These are phyloP conservation scores for Hypericum androsaemum DNA, from an alignment of 345 rosid species.

Conservation along the genomic window DNA sequence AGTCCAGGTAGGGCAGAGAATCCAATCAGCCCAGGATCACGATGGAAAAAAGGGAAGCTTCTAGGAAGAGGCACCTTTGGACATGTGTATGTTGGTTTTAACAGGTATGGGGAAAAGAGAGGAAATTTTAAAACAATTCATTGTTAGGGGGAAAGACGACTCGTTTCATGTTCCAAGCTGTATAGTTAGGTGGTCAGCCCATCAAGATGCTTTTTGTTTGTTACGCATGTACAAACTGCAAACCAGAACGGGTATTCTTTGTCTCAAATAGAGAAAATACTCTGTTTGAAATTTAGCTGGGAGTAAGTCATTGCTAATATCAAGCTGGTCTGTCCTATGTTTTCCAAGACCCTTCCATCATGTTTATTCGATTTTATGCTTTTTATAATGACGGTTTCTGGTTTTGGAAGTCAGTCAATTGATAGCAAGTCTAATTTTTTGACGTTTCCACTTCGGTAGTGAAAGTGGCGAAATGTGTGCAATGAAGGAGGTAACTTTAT, in stretches of 20 bases:
- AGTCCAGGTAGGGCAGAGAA: constrained; percentile 89
- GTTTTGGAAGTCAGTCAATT: neutral
- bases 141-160: neutral
- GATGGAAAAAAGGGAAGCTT: constrained; percentile 67
- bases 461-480: constrained; percentile 65
- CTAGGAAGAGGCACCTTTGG: constrained; percentile 84
- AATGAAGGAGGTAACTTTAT: constrained; percentile 50
- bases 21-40: constrained; percentile 50
- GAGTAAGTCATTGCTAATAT: too few relatives aligned
- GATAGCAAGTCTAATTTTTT: constrained; percentile 7
- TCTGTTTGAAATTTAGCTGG: too few relatives aligned
- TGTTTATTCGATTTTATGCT: too few relatives aligned
- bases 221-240: too few relatives aligned
- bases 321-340: too few relatives aligned
- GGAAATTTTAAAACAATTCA: neutral
- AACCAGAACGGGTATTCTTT: too few relatives aligned
- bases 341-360: too few relatives aligned
- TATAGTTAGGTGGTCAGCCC: too few relatives aligned
- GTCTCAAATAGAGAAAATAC: too few relatives aligned
- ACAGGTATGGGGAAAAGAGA: constrained; percentile 27
- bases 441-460: constrained; percentile 16
- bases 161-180: too few relatives aligned
- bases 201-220: too few relatives aligned
- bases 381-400: too few relatives aligned
- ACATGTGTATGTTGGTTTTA: constrained; percentile 64